phyloP scores from a whole-genome alignment of 768 basidiomycete species.

The Phylloporus scabripes region DNA sequence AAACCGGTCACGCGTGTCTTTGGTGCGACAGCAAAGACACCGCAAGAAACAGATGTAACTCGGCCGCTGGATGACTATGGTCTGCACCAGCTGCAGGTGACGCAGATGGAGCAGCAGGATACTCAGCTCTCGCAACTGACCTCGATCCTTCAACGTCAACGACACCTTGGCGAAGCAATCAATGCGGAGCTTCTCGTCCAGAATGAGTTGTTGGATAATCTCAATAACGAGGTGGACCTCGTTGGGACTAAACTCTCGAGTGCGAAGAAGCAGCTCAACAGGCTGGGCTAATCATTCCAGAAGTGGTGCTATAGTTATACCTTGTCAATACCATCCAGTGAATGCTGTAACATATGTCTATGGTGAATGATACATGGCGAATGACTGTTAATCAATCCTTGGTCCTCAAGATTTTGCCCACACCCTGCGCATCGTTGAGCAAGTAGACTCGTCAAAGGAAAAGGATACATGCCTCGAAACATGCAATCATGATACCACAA shows the following conservation, averaged over 20 bases:
- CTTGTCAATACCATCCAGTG: slow-evolving; percentile 18
- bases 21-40: slow-evolving; percentile 50
- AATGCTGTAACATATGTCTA: slow-evolving; percentile 27
- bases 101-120: slow-evolving; percentile 82
- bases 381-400: slow-evolving; percentile 14
- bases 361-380: slow-evolving; percentile 16
- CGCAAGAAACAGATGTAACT: slow-evolving; percentile 79
- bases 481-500: slow-evolving; percentile 97
- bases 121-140: slow-evolving; percentile 72
- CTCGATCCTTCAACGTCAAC: slow-evolving; percentile 77
- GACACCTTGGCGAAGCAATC: slow-evolving; percentile 83
- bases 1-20: slow-evolving; percentile 70
- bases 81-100: slow-evolving; percentile 70
- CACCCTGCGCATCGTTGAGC: slow-evolving; percentile 39
- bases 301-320: slow-evolving; percentile 15
- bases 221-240: slow-evolving; percentile 69
- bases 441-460: slow-evolving; percentile 3
- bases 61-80: slow-evolving; percentile 84
- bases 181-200: slow-evolving; percentile 75
- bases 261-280: slow-evolving; percentile 79
- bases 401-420: slow-evolving; percentile 46
- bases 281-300: slow-evolving; percentile 47
- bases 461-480: slow-evolving; percentile 66
- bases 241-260: slow-evolving; percentile 73
- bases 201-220: slow-evolving; percentile 79